phyloP scores from a whole-genome alignment of 2,329 filamentous ascomycete genomes.

The Apiospora rasikravindrae region DNA sequence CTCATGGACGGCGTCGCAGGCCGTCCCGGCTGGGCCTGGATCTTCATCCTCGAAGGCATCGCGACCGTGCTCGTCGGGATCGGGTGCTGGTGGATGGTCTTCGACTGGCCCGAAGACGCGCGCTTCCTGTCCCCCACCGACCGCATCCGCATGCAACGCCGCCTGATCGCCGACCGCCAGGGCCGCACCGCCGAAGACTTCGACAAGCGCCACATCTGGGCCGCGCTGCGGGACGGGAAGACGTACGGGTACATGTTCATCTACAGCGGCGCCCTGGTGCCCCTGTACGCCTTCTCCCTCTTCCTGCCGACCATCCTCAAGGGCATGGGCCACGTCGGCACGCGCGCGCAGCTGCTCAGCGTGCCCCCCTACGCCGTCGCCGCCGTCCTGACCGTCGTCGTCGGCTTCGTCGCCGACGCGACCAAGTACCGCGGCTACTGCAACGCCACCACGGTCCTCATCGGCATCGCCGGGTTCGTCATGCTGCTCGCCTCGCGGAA shows the following conservation, averaged over 20 bases:
- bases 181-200: conserved; percentile 76
- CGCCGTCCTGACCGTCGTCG: conserved; percentile 72
- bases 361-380: conserved; percentile 78
- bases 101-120: conserved; percentile 54
- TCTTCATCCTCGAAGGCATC: conserved; percentile 73
- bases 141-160: conserved; percentile 71
- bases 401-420: conserved; percentile 72
- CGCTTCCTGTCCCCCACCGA: conserved; percentile 57
- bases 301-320: conserved; percentile 82
- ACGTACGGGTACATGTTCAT: conserved; percentile 76
- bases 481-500: conserved; percentile 74
- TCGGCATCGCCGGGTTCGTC: conserved; percentile 79
- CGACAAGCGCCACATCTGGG: conserved; percentile 73
- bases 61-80: conserved; percentile 72
- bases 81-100: conserved; percentile 51
- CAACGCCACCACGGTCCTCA: conserved; percentile 72
- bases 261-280: conserved; percentile 76
- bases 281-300: conserved; percentile 76
- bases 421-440: conserved; percentile 75
- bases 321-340: conserved; percentile 51
- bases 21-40: conserved; percentile 65
- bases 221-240: conserved; percentile 80
- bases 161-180: conserved; percentile 74
- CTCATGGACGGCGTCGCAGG: conserved; percentile 69
- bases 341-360: conserved; percentile 71